Base-by-base conservation (phyloP, 2,329 filamentous ascomycete species). In the Meredithiella fracta region DNA sequence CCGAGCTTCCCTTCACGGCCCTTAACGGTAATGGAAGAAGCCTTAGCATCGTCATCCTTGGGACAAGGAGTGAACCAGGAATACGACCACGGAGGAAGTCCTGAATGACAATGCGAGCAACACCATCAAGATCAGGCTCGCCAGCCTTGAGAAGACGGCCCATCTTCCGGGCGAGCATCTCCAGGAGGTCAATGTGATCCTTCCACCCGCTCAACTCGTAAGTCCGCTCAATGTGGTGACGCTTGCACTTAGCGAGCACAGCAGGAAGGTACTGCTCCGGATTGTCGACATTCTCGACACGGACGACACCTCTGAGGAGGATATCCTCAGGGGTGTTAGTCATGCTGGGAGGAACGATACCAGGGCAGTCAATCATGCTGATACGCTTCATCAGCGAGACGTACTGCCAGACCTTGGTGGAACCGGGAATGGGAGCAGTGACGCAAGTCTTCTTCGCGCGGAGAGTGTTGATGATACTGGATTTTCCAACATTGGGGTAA, bases 361-460 rank as follows among this genome's bases (percentile, higher is more conserved):
- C 92, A 40, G 92, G 92, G 64, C 91, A 97, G 64, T 98, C 92
- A 63, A 98, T 97, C 55, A 98, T 78, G 69, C 72, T 76, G 44
- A 94, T 94, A 55, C 88, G 77, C 72, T 90, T 94, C 86, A 94
- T 95, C 59, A 97, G 70, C 2, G 89, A 95, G 62, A 96, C 88
- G 65, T 96, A 96, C 67, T 96, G 91, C 91, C 92, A 97, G 29
- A 96, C 86, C 70, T 96, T 97, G 34, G 91, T 97, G 8, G 58
- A 58, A 9, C 56, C 92, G 5, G 92, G 91, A 60, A 97, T 95
- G 4, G 91, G 92, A 5, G 92, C 92, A 2, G 94, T 88, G 15
- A 77, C 92, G 71, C 90, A 90, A 42, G 96, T 90, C 67, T 92
- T 90, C 74, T 96, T 97, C 68, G 89, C 91, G 49, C 89, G 79